A percentile compares a stretch with the other conserved stretches of the same genome.
These are phyloP conservation scores for Solanum piurae DNA, from an alignment of 257 asterid species.

Conservation along the genomic window DNA sequence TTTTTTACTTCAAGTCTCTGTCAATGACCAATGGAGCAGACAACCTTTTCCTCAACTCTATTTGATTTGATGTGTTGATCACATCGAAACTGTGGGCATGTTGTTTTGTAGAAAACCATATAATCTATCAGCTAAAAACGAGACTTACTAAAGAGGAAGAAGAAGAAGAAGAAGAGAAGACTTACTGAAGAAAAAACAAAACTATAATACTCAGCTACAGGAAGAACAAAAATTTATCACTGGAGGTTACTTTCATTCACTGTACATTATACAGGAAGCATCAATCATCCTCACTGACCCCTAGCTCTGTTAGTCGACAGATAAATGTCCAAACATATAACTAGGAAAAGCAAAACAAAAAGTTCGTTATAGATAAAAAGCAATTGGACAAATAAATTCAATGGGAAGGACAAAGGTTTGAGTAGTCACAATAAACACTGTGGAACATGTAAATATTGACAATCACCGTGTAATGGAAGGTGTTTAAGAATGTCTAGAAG, in stretches of 20 bases:
- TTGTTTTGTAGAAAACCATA: not conserved
- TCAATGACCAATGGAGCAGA: not conserved
- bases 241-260: not conserved
- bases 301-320: not conserved
- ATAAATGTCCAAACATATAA: not conserved
- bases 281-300: not conserved
- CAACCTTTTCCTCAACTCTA: not conserved
- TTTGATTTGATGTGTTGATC: not conserved
- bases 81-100: not conserved
- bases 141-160: not conserved
- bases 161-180: not conserved
- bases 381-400: not conserved
- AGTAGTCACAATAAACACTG: not conserved
- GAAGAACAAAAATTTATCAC: not conserved
- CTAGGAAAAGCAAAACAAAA: not conserved
- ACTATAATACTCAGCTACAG: not conserved
- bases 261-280: not conserved
- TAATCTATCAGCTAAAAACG: not conserved
- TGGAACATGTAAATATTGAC: not conserved
- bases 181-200: not conserved
- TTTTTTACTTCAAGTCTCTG: not conserved
- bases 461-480: not conserved
- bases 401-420: not conserved
- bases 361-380: not conserved
- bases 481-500: not conserved